A percentile compares a stretch with the other conserved stretches of the same genome.
These are phyloP conservation scores for Sarocladium oryzae DNA, from an alignment of 2,329 filamentous ascomycete genomes.

Conservation along the genomic window DNA sequence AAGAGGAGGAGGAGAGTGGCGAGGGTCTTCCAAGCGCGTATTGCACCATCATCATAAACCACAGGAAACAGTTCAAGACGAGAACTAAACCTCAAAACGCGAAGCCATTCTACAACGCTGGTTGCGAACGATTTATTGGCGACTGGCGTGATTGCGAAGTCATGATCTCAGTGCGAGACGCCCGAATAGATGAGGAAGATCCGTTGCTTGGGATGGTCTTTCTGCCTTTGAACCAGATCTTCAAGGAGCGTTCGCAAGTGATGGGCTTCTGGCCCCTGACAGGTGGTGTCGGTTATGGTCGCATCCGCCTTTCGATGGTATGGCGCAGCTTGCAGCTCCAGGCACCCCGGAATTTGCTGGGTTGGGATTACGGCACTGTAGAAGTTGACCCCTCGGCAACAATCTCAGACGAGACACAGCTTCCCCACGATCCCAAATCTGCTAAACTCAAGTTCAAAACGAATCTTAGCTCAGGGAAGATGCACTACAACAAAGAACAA, in stretches of 20 bases:
- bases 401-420: slow-evolving; percentile 28
- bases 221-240: slow-evolving; percentile 55
- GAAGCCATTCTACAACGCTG: slow-evolving; percentile 74
- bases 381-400: slow-evolving; percentile 47
- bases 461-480: slow-evolving; percentile 49
- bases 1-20: slow-evolving; percentile 52
- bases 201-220: slow-evolving; percentile 65
- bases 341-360: slow-evolving; percentile 49
- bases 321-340: slow-evolving; percentile 64
- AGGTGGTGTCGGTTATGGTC: slow-evolving; percentile 67
- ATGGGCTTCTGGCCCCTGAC: slow-evolving; percentile 60
- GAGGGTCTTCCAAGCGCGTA: slow-evolving; percentile 64
- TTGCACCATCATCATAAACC: slow-evolving; percentile 67
- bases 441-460: slow-evolving; percentile 55
- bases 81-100: slow-evolving; percentile 72
- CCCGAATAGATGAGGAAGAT: slow-evolving; percentile 63
- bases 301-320: slow-evolving; percentile 62
- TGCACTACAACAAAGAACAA: slow-evolving; percentile 42
- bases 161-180: slow-evolving; percentile 61
- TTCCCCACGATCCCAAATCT: slow-evolving; percentile 40
- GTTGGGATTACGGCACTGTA: slow-evolving; percentile 68
- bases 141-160: slow-evolving; percentile 64
- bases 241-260: slow-evolving; percentile 57
- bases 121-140: slow-evolving; percentile 63
- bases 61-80: slow-evolving; percentile 62